phyloP scores from a whole-genome alignment of 2,329 filamentous ascomycete species.

The Microdochium bolleyi region DNA sequence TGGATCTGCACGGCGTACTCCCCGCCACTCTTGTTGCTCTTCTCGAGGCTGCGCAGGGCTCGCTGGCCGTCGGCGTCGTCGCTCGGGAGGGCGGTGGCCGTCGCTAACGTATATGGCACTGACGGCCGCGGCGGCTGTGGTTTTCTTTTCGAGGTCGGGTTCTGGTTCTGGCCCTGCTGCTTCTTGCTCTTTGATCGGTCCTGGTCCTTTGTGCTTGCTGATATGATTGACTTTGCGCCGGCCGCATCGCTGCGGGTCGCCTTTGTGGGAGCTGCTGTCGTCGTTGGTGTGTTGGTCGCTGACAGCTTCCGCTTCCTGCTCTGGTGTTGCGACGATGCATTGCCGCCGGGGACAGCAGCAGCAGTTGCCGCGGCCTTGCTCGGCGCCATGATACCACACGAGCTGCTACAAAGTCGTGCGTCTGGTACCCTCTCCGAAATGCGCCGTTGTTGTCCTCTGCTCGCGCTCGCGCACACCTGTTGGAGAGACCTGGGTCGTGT shows the following conservation, averaged over 20 bases:
- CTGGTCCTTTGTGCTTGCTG: not conserved
- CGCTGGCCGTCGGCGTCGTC: constrained; percentile 34
- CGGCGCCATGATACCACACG: too few relatives aligned
- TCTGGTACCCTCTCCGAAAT: too few relatives aligned
- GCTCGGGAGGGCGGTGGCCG: constrained; percentile 18
- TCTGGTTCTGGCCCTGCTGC: not conserved
- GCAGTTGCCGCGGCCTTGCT: too few relatives aligned
- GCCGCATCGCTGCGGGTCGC: too few relatives aligned
- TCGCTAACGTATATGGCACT: constrained; percentile 12
- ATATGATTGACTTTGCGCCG: too few relatives aligned
- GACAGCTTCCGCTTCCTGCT: not conserved
- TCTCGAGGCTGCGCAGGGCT: constrained; percentile 20
- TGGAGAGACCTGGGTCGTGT: too few relatives aligned
- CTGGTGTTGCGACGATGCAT: not conserved
- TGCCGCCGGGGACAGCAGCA: too few relatives aligned
- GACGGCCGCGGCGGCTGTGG: constrained; percentile 9
- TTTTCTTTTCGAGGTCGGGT: not conserved
- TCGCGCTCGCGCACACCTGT: too few relatives aligned
- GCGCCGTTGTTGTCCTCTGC: too few relatives aligned
- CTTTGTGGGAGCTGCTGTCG: not conserved
- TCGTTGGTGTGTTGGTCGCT: not conserved
- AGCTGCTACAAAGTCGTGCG: too few relatives aligned
- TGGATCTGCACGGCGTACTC: constrained; percentile 42
- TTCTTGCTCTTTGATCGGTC: not conserved
- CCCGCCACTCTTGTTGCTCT: constrained; percentile 11